Evolutionary conservation across 306 rosid species (phyloP), one percentile per base, ranked within the genome.

Genomic region (Cicer yamashitae): DNA sequence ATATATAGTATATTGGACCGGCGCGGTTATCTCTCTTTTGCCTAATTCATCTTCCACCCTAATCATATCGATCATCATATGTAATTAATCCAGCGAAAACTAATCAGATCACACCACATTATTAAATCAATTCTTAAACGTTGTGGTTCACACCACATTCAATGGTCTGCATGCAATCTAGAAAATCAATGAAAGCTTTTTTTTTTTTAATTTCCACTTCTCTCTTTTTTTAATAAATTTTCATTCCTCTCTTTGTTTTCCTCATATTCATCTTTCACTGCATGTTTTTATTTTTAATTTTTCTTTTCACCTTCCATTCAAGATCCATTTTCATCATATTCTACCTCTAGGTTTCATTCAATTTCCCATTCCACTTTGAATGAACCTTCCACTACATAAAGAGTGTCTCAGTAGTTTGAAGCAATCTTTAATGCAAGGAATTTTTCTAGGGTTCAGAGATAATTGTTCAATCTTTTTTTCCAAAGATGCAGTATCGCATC

Each of bases 331-430:
- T n/a, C 1, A 25, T 25, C 34, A 13, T 10, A 39, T 6, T 17
- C 47, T 17, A 30, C 11, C 5, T 9, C 58, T 76, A 45, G 86
- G 70, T 82, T 25, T 25, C 34, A 25, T 82, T 56, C 38, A 13
- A 59, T 70, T 53, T 6, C 7, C 60, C 43, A 1, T 34, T 67
- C 15, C 22, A 15, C 0, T 12, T 54, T 45, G 45, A 3, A 92
- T 94, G 99, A 96, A 86, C 82, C 83, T 78, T 61, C 88, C 75
- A 10, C 64, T 88, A 17, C 82, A 87, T 8, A 59, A 82, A 30
- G 84, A 75, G 71, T 82, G 86, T 8, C 74, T 87, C 57, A 37
- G 77, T 22, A 22, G 25, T 22, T 22, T 22, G 25, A 22, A 22
- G 25, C 25, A 20, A n/a, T n/a, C n/a, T n/a, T n/a, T n/a, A n/a